Percentiles rank a stretch among this genome's conserved stretches.
phyloP scores from a whole-genome alignment of 306 rosid species.

The Cercis canadensis region DNA sequence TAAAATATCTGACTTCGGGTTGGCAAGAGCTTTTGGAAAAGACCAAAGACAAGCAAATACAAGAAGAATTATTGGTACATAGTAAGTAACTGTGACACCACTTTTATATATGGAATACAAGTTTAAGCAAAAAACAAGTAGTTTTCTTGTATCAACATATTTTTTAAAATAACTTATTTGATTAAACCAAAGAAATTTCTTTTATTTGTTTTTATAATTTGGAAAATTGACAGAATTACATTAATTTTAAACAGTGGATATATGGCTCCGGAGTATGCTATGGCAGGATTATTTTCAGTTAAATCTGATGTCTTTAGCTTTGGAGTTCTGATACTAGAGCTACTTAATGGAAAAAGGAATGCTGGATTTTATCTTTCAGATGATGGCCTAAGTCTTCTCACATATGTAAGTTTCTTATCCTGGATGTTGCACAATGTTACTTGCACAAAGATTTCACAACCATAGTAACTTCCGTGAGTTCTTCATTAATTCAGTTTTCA shows the following conservation, averaged over 20 bases:
- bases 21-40: slow-evolving; percentile 33
- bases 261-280: slow-evolving; percentile 38
- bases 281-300: slow-evolving; percentile 4
- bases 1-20: slow-evolving; percentile 47
- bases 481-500: no score
- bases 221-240: neutral
- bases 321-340: slow-evolving; percentile 16
- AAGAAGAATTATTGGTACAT: slow-evolving; percentile 41
- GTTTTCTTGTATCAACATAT: no score
- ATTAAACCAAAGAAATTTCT: no score
- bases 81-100: slow-evolving; percentile 10
- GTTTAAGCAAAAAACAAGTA: no score
- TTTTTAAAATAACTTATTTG: no score
- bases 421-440: no score
- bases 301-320: slow-evolving; percentile 29
- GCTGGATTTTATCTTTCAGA: slow-evolving; percentile 1
- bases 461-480: no score
- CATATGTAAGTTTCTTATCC: neutral
- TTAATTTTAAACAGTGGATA: slow-evolving; percentile 33
- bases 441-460: no score
- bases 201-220: no score
- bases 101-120: no score
- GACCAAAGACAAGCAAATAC: slow-evolving; percentile 40
- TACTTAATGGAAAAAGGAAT: slow-evolving; percentile 19
- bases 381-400: neutral